phyloP scores from a whole-genome alignment of 2,329 filamentous ascomycete species.

The Colletotrichum kahawae region DNA sequence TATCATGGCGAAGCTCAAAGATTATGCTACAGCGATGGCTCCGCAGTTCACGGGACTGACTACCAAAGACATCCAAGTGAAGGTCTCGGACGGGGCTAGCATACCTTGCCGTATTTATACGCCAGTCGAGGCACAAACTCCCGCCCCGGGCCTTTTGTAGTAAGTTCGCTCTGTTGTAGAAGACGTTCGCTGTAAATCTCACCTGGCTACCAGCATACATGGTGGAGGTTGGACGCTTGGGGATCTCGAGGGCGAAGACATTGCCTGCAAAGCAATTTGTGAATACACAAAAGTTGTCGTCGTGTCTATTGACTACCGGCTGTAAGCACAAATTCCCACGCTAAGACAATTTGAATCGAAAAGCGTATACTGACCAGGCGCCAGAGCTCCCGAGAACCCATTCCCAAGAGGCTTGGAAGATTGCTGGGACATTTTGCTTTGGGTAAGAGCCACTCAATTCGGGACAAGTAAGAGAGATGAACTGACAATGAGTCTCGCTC shows the following conservation, averaged over 20 bases:
- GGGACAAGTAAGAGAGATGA: not conserved
- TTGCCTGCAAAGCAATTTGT: not conserved
- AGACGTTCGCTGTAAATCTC: not conserved
- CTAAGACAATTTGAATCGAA: accelerated
- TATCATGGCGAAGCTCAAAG: not conserved
- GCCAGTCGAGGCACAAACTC: not conserved
- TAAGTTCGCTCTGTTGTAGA: not conserved
- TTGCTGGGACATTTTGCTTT: not conserved
- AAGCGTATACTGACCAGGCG: not conserved
- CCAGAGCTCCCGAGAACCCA: not conserved
- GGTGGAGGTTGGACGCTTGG: not conserved
- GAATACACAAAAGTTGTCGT: not conserved
- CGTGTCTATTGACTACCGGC: not conserved
- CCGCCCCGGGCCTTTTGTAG: not conserved
- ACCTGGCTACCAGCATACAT: not conserved
- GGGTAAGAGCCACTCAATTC: not conserved
- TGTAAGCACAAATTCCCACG: not conserved
- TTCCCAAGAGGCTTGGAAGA: not conserved
- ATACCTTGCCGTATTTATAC: not conserved
- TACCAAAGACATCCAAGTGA: not conserved
- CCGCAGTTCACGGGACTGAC: not conserved
- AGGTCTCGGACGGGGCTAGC: not conserved
- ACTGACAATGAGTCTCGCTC: accelerated
- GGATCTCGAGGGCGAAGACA: not conserved
- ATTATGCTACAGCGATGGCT: not conserved